A percentile compares a stretch with the other conserved stretches of the same genome.
These are phyloP conservation scores for Rhodotorula glutinis DNA, from an alignment of 1,284 basidiomycete species.

Conservation along the genomic window DNA sequence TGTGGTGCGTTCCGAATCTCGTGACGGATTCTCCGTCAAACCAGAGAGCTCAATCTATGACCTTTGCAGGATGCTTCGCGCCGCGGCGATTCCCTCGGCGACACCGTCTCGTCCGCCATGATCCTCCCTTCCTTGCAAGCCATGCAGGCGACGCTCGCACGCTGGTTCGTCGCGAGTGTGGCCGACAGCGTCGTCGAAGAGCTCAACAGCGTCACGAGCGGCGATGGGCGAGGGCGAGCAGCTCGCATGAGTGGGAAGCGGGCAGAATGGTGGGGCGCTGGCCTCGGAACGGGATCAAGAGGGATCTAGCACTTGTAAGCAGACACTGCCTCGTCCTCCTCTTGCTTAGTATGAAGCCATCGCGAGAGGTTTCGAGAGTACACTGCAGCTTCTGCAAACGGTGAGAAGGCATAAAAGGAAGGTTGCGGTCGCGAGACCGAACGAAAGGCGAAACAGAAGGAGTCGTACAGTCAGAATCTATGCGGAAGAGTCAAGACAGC, in stretches of 20 bases:
- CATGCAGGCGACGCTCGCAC: neutral
- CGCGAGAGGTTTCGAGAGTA: too few relatives aligned
- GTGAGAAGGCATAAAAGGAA: neutral
- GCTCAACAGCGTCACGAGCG: neutral
- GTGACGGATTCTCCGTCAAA: neutral
- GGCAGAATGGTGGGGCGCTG: neutral
- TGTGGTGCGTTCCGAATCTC: neutral
- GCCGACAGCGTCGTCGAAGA: constrained; percentile 14
- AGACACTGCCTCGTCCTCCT: neutral
- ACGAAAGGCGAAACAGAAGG: neutral
- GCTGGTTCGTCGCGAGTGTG: constrained; percentile 10
- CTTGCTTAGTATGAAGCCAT: too few relatives aligned
- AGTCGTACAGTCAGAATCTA: neutral
- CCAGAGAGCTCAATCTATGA: neutral
- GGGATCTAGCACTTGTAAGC: neutral
- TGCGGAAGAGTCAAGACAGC: neutral
- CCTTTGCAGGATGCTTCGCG: constrained; percentile 25
- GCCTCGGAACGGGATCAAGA: neutral
- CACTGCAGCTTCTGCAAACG: too few relatives aligned
- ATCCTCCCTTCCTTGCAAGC: constrained; percentile 9
- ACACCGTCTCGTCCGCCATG: constrained; percentile 8
- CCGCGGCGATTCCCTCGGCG: constrained; percentile 40
- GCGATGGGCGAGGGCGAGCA: neutral
- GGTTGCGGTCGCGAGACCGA: neutral
- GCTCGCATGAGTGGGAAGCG: neutral